Conservation (phyloP, 2,329 filamentous ascomycete species). For the Penicillium occitanis region DNA sequence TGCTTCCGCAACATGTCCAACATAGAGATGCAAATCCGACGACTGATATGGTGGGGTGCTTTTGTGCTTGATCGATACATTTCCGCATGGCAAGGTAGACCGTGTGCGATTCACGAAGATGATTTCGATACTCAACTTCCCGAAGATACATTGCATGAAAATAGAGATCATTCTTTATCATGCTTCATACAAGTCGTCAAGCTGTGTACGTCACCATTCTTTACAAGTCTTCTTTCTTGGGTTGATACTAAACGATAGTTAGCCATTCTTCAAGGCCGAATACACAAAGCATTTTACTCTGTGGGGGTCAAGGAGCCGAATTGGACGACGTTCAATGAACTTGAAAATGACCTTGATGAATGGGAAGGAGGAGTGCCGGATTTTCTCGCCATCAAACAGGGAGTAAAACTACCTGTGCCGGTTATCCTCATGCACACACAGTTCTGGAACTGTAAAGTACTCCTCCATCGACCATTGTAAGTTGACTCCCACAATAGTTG, state of each 20-base stretch:
- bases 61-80: conserved; percentile 23
- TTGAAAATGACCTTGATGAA: background rate
- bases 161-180: conserved; percentile 15
- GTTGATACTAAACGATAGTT: background rate
- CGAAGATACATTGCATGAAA: conserved; percentile 15
- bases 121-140: conserved; percentile 22
- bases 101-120: conserved; percentile 21
- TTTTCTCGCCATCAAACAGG: conserved; percentile 1
- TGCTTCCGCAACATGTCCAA: conserved; percentile 22
- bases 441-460: conserved; percentile 5
- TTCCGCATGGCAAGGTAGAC: conserved; percentile 21
- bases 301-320: conserved; percentile 14
- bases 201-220: conserved; percentile 9
- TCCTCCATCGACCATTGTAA: conserved; percentile 2
- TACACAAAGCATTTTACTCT: conserved; percentile 21
- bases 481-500: background rate
- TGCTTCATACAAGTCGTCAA: conserved; percentile 19
- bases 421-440: background rate
- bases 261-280: conserved; percentile 22
- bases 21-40: conserved; percentile 20
- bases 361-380: background rate
- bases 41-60: conserved; percentile 21
- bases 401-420: background rate
- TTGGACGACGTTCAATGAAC: conserved; percentile 6
- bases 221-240: too few species aligned